phyloP scores from a whole-genome alignment of 306 rosid species.

The Macrotyloma uniflorum region DNA sequence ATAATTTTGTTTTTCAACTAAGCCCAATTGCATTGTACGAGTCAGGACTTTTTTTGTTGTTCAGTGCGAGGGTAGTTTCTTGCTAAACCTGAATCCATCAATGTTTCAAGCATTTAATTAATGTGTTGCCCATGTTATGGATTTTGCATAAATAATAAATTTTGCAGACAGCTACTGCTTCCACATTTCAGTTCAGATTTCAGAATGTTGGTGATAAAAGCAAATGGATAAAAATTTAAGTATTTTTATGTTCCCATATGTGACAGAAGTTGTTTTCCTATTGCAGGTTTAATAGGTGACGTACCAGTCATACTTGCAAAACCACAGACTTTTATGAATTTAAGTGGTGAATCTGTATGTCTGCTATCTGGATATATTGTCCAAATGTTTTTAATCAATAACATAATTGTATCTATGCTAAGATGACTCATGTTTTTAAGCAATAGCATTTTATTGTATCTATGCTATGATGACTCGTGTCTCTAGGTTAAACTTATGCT shows the following conservation, averaged over 20 bases:
- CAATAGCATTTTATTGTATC: conserved; percentile 9
- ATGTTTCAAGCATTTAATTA: not conserved
- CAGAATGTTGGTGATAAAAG: not conserved
- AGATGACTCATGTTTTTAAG: conserved; percentile 7
- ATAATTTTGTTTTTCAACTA: not conserved
- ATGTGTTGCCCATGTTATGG: not conserved
- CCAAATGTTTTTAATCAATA: conserved; percentile 22
- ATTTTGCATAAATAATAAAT: not conserved
- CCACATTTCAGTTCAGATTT: not conserved
- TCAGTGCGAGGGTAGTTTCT: not conserved
- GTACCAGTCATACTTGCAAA: conserved; percentile 84
- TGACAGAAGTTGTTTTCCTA: conserved; percentile 18
- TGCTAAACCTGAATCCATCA: not conserved
- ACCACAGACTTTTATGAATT: conserved; percentile 95
- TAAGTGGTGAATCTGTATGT: conserved; percentile 98
- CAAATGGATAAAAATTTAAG: not conserved
- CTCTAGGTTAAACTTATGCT: not conserved
- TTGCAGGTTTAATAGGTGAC: conserved; percentile 79
- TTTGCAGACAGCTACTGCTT: not conserved
- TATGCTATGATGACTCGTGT: too few species aligned
- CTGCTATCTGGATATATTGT: conserved; percentile 41
- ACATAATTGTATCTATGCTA: not conserved
- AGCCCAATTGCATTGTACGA: not conserved
- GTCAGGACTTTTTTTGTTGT: not conserved
- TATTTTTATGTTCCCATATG: not conserved